Evolutionary conservation across 2,329 filamentous ascomycete species (phyloP), one percentile per base, ranked within the genome.

Genomic region (Cadophora luteo-olivacea): DNA sequence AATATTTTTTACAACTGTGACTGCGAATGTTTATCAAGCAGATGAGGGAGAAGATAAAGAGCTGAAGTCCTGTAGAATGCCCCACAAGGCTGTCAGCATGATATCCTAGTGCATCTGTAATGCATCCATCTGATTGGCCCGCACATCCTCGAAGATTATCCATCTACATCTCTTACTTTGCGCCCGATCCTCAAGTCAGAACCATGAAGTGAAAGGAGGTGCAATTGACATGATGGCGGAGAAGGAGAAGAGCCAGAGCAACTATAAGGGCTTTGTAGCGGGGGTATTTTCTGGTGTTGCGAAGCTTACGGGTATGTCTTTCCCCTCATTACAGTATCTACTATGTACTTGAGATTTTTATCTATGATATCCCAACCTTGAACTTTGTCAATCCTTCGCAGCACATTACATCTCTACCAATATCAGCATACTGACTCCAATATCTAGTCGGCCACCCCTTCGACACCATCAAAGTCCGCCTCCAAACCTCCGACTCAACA

Each of bases 221-320:
- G 33, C 19, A 58, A 8, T 36, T 22, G 32, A 58, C 11, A 73
- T 64, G 63, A 69, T 70, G 69, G 69, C 67, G 65, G 74, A 75
- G 58, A 74, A 76, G 73, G 72, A 74, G 67, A 72, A 70, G 64
- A 69, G 69, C 45, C 67, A 68, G 96, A 72, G 74, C 65, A 78
- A 78, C 58, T 98, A 97, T 84, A 94, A 93, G 77, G 96, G 95
- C n/a, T 99, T 98, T 78, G 93, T 97, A 33, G 96, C 93, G 0
- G 96, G 96, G n/a, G 89, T 97, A 7, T 97, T 97, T 78, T 97
- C 93, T 48, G 96, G 96, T 29, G 91, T 98, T 76, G 90, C 94
- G 68, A 98, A 98, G 82, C 83, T 97, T 68, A 89, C 87, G 76
- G 93, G 93, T 95, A 81, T 74, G 86, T 81, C 41, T 62, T n/a